Evolutionary conservation across 495 filamentous ascomycete genomes (phyloP), one percentile per base, ranked within the genome.

Genomic region (Parmelia sp.): DNA sequence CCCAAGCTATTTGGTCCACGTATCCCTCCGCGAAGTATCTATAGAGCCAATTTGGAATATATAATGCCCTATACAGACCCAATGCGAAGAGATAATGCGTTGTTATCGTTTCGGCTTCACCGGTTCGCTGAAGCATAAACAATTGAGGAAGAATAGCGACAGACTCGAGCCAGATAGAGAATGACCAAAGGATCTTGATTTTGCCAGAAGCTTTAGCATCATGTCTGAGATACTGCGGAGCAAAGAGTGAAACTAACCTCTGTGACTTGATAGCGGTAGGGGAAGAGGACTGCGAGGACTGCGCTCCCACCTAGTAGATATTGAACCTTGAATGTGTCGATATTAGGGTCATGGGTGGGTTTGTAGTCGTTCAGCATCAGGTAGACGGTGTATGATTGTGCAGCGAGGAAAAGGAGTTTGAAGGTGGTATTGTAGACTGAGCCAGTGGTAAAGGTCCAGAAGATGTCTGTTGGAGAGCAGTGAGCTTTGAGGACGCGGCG

Each of bases 11-110:
- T 57, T 83, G 83, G 74, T 97, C 92, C 64, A 87, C 84, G 77
- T 87, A 84, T 37, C 78, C 78, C 74, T 94, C 91, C 49, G 82
- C 78, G 66, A 88, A 79, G 75, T 95, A 97, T 33, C 94, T 83
- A 71, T 87, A 97, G 63, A 97, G 84, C 94, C 94, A 98, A 76
- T 98, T 98, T 35, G 94, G 95, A 68, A 98, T 97, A 76, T 98
- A 98, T 55, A 98, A 82, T 10, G 91, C 90, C 47, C 94, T 80
- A 78, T 98, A 98, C 56, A 86, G 70, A 4, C 94, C 94, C 57
- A 98, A 79, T n/a, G 94, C 91, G 73, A 93, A 93, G n/a, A 98
- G 82, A 74, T 98, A 98, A 75, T 98, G 93, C 17, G 91, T 94
- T 10, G 94, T 98, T 71, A 98, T 97, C 23, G 93, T 96, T 78